Evolutionary conservation across 495 filamentous ascomycete species (phyloP).

Genomic region (Xylaria curta): DNA sequence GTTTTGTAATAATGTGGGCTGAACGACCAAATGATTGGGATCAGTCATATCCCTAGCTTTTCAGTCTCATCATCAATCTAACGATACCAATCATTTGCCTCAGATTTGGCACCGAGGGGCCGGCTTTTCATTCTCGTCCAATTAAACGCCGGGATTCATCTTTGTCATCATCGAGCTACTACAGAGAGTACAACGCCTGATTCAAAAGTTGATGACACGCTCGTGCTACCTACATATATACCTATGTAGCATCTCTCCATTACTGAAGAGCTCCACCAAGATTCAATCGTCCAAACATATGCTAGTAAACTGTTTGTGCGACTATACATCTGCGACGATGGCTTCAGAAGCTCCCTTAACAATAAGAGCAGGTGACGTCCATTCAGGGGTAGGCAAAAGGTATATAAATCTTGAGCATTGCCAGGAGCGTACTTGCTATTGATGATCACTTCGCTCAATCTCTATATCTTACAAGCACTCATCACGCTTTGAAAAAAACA

Average conservation of each 20-base stretch:
- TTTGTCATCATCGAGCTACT: not conserved
- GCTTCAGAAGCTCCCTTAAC: not conserved
- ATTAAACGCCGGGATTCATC: not conserved
- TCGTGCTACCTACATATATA: not conserved
- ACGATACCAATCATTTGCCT: not conserved
- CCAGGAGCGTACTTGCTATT: not conserved
- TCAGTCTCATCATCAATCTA: not conserved
- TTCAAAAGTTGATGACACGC: not conserved
- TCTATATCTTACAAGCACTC: not conserved
- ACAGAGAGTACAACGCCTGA: not conserved
- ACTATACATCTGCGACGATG: slow-evolving; percentile 7
- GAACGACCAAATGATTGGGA: not conserved
- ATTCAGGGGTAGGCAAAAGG: not conserved
- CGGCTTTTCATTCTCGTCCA: not conserved
- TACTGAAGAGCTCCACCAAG: not conserved
- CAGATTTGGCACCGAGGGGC: not conserved
- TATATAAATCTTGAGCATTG: slow-evolving; percentile 1
- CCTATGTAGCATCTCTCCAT: not conserved
- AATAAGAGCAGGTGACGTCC: not conserved
- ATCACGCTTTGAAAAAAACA: not conserved
- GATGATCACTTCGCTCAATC: not conserved
- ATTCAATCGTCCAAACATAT: not conserved
- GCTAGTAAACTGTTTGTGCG: not conserved
- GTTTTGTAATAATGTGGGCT: no score
- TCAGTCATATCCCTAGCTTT: not conserved